Evolutionary conservation across 495 filamentous ascomycete species (phyloP).

Genomic region (Hyaloscypha bicolor): DNA sequence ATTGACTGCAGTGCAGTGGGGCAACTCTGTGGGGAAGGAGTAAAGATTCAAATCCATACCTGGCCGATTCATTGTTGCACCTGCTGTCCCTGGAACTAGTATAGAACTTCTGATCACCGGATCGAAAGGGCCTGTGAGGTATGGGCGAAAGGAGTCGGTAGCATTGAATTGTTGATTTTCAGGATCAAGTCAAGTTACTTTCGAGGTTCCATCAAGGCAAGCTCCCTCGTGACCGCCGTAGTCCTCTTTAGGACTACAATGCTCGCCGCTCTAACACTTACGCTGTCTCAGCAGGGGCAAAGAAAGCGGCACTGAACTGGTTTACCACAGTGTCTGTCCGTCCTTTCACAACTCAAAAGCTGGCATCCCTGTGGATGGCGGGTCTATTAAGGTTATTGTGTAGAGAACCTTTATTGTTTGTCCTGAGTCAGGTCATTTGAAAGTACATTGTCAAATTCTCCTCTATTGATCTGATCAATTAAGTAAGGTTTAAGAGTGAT

Average conservation of each 20-base stretch:
- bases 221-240: background rate
- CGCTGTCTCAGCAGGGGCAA: too few species aligned
- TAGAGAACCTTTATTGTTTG: too few species aligned
- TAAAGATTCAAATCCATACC: slow-evolving; percentile 47
- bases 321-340: too few species aligned
- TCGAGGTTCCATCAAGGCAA: slow-evolving; percentile 3
- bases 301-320: too few species aligned
- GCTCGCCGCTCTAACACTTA: background rate
- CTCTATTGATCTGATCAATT: too few species aligned
- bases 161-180: slow-evolving; percentile 8
- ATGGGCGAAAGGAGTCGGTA: background rate
- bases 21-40: slow-evolving; percentile 30
- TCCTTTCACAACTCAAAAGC: too few species aligned
- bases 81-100: background rate
- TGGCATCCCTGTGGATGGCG: too few species aligned
- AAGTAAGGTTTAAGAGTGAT: too few species aligned
- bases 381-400: too few species aligned
- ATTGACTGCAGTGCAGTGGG: slow-evolving; percentile 21
- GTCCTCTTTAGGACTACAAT: background rate
- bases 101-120: background rate
- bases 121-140: background rate
- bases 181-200: slow-evolving; percentile 8
- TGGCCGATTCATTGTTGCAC: slow-evolving; percentile 57
- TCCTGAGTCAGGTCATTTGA: too few species aligned
- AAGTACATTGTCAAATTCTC: too few species aligned